Evolutionary conservation across 2,329 filamentous ascomycete species (phyloP), one percentile per base, ranked within the genome.

Genomic region (Elsinoe perseae): DNA sequence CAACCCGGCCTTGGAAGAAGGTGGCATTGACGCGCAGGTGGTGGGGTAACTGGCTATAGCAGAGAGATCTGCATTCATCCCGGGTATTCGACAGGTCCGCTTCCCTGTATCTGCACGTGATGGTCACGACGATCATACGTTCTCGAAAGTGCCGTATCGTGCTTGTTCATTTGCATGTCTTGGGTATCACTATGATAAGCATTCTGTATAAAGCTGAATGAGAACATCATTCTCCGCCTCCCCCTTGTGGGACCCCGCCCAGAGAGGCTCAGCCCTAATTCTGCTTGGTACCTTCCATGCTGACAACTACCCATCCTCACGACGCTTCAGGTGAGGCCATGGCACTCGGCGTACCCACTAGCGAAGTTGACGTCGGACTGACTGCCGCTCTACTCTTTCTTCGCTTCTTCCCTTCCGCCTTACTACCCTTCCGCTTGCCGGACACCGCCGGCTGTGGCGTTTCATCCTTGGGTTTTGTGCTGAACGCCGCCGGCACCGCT

Each of bases 361-460:
- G 27, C 14, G 52, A 54, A 6, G 38, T 30, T 14, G 38, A 30
- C 2, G 40, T 48, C 12, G 53, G 42, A 16, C 23, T 30, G 2
- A 32, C 48, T 1, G 53, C 53, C 14, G 21, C 44, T 12, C 36
- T 46, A 6, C 44, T 59, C 50, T 54, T 54, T 40, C 48, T 42
- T 40, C 42, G 27, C 21, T 50, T 48, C 56, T 48, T 57, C 38
- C 42, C 50, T 18, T 53, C 48, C 18, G 23, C 42, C 40, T 54
- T 57, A 25, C 50, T 54, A 3, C 50, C 43, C 27, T 54, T 57
- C 36, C 56, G 43, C 50, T 57, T 57, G 25, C 8, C 43, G 21
- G 23, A 28, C 48, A 27, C 42, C 25, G 10, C 54, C 20, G 38
- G 36, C 40, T 28, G 40, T 14, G 23, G 34, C 6, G 20, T 48